Percentiles rank a stretch among this genome's conserved stretches.
Evolutionary conservation across 495 filamentous ascomycete genomes (phyloP).

Genomic region (Xylaria venustula): DNA sequence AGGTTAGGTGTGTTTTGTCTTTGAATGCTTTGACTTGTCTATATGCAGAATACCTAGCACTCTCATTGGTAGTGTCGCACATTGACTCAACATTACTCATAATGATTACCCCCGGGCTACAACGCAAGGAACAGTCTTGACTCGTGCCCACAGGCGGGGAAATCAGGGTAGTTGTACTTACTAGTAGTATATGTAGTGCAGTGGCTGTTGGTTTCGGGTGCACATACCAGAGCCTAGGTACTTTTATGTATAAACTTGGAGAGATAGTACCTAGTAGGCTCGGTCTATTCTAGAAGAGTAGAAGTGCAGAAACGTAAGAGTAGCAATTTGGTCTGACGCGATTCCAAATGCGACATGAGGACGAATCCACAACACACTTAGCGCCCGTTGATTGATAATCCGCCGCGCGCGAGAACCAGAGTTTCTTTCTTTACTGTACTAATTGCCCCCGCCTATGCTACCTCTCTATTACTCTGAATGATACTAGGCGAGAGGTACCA

Average conservation of each 20-base stretch:
- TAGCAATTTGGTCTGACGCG: background rate
- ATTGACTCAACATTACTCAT: background rate
- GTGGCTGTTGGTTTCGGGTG: too few relatives aligned
- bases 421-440: background rate
- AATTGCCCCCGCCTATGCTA: too few relatives aligned
- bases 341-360: constrained; percentile 13
- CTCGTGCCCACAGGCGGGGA: background rate
- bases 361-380: background rate
- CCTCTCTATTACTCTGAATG: too few relatives aligned
- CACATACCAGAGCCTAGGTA: too few relatives aligned
- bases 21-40: too few relatives aligned
- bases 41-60: background rate
- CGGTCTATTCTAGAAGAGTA: background rate
- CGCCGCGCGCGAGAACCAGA: too few relatives aligned
- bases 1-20: too few relatives aligned
- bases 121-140: background rate
- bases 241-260: too few relatives aligned
- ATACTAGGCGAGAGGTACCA: too few relatives aligned
- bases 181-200: too few relatives aligned
- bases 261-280: too few relatives aligned
- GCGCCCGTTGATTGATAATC: constrained; percentile 14
- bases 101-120: background rate
- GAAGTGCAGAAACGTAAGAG: background rate
- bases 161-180: background rate
- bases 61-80: background rate